Conservation (phyloP, 306 rosid genomes). For the Argentina anserina region DNA sequence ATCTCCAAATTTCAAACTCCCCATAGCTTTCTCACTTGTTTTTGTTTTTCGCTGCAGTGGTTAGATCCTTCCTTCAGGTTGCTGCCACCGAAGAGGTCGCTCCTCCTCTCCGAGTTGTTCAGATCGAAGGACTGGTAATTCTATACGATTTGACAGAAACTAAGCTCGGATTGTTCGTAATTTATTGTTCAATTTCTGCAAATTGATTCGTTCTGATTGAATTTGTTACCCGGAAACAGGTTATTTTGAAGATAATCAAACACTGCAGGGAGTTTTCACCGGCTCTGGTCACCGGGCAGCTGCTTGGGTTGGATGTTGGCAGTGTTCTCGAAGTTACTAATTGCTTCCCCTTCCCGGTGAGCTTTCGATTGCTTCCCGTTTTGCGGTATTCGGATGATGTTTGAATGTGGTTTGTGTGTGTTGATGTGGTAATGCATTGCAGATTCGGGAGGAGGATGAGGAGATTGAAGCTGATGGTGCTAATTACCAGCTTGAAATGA, state of each 20-base stretch:
- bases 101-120: slow-evolving; percentile 82
- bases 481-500: slow-evolving; percentile 98
- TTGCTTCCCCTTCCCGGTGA: slow-evolving; percentile 95
- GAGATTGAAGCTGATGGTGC: slow-evolving; percentile 99
- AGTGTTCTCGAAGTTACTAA: slow-evolving; percentile 97
- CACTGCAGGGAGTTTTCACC: slow-evolving; percentile 98
- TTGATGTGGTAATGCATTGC: background rate
- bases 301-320: slow-evolving; percentile 96
- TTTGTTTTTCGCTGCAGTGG: slow-evolving; percentile 33
- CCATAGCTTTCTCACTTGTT: background rate
- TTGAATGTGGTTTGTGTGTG: background rate
- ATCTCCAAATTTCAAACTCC: background rate
- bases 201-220: background rate
- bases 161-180: no score
- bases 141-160: no score
- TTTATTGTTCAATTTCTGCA: no score
- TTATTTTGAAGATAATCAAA: slow-evolving; percentile 86
- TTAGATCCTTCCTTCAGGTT: slow-evolving; percentile 82
- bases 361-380: background rate
- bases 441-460: slow-evolving; percentile 94
- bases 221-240: slow-evolving; percentile 32
- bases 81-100: slow-evolving; percentile 89
- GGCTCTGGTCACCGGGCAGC: slow-evolving; percentile 89
- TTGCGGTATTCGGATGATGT: background rate
- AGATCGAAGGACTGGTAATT: slow-evolving; percentile 83